Evolutionary conservation across 2,329 filamentous ascomycete species (phyloP).

Genomic region (Hypoxylon sp.): DNA sequence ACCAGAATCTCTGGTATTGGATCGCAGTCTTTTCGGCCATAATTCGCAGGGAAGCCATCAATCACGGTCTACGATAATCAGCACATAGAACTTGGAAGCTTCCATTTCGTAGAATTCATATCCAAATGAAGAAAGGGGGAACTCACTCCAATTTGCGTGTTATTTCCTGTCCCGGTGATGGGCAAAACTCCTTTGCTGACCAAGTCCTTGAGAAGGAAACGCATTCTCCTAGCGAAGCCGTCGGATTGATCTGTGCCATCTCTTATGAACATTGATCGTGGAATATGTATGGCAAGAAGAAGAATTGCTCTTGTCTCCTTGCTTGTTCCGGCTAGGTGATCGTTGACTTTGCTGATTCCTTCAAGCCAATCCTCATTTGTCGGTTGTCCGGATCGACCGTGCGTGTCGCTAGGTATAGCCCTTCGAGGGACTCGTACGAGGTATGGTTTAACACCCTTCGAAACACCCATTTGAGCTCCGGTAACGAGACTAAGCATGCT

Average conservation of each 20-base stretch:
- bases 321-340: constrained; percentile 5
- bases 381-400: background rate
- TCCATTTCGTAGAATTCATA: background rate
- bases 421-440: constrained; percentile 16
- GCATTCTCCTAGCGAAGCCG: constrained; percentile 11
- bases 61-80: background rate
- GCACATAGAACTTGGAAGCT: background rate
- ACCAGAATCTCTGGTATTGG: constrained; percentile 17
- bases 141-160: background rate
- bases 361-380: constrained; percentile 18
- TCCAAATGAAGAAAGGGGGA: background rate
- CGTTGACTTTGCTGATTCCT: constrained; percentile 13
- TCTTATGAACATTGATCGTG: constrained; percentile 3
- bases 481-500: constrained; percentile 20
- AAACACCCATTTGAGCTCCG: background rate
- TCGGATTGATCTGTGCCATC: background rate
- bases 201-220: constrained; percentile 8
- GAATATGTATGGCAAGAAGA: constrained; percentile 4
- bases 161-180: constrained; percentile 10
- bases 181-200: constrained; percentile 6
- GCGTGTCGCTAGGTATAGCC: background rate
- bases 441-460: constrained; percentile 14
- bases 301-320: constrained; percentile 6
- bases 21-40: constrained; percentile 1
- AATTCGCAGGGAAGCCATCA: constrained; percentile 18